Conservation (phyloP, 2,329 filamentous ascomycete genomes). For the Colletotrichum coccodes region DNA sequence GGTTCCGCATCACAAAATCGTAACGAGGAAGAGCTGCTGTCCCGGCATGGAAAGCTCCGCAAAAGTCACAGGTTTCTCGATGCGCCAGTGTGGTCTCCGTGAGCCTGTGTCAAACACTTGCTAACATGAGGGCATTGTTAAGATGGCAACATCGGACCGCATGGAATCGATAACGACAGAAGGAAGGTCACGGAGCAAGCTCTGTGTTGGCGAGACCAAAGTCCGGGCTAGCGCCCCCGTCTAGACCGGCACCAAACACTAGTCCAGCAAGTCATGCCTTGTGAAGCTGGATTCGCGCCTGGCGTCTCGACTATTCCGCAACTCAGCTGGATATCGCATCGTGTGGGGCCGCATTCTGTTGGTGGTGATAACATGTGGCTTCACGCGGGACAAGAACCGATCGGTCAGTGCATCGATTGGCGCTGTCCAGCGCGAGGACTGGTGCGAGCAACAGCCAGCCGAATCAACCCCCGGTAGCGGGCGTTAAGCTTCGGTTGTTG, state of each 20-base stretch:
- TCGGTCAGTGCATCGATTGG: not conserved
- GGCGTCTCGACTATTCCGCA: conserved; percentile 18
- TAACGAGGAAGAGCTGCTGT: no score
- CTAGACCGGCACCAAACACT: conserved; percentile 15
- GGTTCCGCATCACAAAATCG: not conserved
- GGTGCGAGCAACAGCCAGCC: not conserved
- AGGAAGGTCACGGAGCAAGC: no score
- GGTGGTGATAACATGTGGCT: not conserved
- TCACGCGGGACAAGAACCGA: not conserved
- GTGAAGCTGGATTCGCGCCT: not conserved
- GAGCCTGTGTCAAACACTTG: not conserved
- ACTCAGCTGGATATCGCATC: not conserved
- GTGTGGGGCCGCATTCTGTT: not conserved
- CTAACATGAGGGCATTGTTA: not conserved
- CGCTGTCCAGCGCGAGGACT: not conserved
- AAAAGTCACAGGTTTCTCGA: not conserved
- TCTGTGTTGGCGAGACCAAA: not conserved
- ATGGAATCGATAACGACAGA: not conserved
- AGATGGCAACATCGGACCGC: not conserved
- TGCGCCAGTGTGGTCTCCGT: not conserved
- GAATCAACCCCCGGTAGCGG: no score
- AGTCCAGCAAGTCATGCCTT: not conserved
- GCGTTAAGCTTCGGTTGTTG: not conserved
- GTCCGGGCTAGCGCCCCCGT: not conserved
- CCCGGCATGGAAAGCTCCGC: not conserved